Evolutionary conservation across 176 grass and related monocot genomes (phyloP).

Genomic region (Oryza glaberrima): DNA sequence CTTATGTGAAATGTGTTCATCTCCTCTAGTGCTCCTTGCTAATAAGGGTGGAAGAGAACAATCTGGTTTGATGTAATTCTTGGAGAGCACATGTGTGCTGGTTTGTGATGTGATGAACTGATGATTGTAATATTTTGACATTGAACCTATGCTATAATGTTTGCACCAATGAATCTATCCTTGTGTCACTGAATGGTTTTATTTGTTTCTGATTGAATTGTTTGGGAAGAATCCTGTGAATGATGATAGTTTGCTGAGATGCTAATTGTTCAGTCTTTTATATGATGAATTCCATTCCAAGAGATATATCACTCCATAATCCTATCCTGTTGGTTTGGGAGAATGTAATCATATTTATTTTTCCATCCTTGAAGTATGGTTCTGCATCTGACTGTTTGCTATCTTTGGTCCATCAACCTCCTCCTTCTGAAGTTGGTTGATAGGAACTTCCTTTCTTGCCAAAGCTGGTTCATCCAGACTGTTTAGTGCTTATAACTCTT

Average conservation of each 20-base stretch:
- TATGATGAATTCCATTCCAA: neutral
- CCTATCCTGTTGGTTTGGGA: neutral
- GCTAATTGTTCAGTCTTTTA: neutral
- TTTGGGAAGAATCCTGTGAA: neutral
- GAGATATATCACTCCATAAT: neutral
- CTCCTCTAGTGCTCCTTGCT: neutral
- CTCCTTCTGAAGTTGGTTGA: no score
- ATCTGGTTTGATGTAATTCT: neutral
- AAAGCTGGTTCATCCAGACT: no score
- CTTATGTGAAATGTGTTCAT: constrained; percentile 1
- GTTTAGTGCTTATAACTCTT: no score
- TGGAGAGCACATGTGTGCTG: neutral
- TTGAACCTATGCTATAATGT: constrained; percentile 2
- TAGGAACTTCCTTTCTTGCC: no score
- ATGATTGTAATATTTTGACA: neutral
- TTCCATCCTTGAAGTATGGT: no score
- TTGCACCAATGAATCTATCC: neutral
- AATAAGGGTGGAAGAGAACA: neutral
- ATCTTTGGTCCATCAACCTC: no score
- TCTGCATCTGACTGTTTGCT: no score
- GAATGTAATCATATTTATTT: neutral
- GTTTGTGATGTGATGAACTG: neutral
- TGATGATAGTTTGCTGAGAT: neutral
- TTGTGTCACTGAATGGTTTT: neutral
- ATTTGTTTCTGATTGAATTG: neutral